Conservation (phyloP, 768 basidiomycete genomes). For the Calvatia gigantea region DNA sequence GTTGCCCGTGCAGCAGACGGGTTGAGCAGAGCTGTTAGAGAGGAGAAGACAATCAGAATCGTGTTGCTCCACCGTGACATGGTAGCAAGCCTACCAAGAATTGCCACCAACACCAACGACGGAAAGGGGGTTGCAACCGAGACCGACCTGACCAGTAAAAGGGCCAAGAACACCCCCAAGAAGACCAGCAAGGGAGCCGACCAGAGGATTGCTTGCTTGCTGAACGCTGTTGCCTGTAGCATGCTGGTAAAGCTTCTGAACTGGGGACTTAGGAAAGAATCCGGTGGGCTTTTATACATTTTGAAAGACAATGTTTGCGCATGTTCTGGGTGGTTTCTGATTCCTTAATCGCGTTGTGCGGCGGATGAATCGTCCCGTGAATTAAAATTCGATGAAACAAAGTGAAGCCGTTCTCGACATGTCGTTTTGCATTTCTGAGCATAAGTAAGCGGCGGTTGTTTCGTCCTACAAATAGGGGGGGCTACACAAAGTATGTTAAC, state of each 20-base stretch:
- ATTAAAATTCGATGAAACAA: no score
- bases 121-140: constrained; percentile 5
- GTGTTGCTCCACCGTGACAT: constrained; percentile 1
- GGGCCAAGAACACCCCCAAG: neutral
- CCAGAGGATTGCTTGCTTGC: neutral
- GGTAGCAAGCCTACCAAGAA: constrained; percentile 26
- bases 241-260: neutral
- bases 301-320: no score
- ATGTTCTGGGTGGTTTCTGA: no score
- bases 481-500: no score
- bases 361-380: no score
- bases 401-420: no score
- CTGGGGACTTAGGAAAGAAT: neutral
- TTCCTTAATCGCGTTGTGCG: no score
- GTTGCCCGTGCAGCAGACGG: constrained; percentile 28
- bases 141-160: neutral
- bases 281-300: neutral
- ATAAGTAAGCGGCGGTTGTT: no score
- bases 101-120: constrained; percentile 13
- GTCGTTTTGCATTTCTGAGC: no score
- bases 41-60: neutral
- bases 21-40: constrained; percentile 17
- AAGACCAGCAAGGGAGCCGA: constrained; percentile 11
- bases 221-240: constrained; percentile 17
- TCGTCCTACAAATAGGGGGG: no score